These are phyloP conservation scores for Pleurotus giganteus DNA, from an alignment of 768 basidiomycete species.

Conservation along the genomic window DNA sequence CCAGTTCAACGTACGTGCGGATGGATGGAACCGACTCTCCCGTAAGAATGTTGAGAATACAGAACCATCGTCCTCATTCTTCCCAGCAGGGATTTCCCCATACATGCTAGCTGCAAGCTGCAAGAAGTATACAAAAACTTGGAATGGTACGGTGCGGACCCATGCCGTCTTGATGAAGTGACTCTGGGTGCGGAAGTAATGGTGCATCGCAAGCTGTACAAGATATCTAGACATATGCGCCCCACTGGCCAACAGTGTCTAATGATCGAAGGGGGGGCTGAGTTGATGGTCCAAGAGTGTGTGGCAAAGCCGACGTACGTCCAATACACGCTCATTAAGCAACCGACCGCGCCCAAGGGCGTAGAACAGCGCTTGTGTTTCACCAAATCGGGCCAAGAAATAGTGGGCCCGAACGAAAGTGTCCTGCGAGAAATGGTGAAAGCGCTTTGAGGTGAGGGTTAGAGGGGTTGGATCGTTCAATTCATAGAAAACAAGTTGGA, in stretches of 20 bases:
- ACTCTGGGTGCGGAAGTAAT: constrained; percentile 69
- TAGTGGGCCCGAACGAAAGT: constrained; percentile 77
- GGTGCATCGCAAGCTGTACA: constrained; percentile 74
- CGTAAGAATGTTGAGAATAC: constrained; percentile 65
- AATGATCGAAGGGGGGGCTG: constrained; percentile 16
- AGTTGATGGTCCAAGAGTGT: constrained; percentile 20
- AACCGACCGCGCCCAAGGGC: constrained; percentile 73
- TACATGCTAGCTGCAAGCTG: constrained; percentile 54
- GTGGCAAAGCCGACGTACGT: constrained; percentile 47
- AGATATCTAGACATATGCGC: constrained; percentile 80
- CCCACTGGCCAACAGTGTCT: constrained; percentile 75
- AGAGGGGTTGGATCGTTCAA: constrained; percentile 63
- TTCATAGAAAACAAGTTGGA: constrained; percentile 73
- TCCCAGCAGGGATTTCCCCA: constrained; percentile 65
- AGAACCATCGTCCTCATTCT: constrained; percentile 73
- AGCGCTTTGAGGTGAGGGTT: constrained; percentile 55
- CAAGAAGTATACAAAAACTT: constrained; percentile 65
- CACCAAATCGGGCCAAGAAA: constrained; percentile 73
- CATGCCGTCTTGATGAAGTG: constrained; percentile 73
- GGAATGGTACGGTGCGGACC: constrained; percentile 63
- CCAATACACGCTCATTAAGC: constrained; percentile 61
- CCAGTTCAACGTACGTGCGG: constrained; percentile 57
- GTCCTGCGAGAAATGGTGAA: constrained; percentile 63
- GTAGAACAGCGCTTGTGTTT: constrained; percentile 67
- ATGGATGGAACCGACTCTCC: constrained; percentile 63